phyloP scores from a whole-genome alignment of 176 grass and related monocot species.

The Coix lacrymajobi region DNA sequence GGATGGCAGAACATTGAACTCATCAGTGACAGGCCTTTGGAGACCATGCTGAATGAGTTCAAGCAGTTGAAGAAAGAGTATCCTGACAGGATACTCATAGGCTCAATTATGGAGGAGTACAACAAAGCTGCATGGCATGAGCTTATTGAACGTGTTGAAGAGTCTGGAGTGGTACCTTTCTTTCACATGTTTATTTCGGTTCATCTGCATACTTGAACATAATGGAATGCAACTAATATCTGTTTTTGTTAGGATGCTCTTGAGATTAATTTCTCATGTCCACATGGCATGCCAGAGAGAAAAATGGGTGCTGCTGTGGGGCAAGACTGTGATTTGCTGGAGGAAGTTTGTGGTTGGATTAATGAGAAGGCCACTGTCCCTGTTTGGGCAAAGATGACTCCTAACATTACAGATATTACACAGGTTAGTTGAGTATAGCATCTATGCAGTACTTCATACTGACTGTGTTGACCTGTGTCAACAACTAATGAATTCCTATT shows the following conservation, averaged over 20 bases:
- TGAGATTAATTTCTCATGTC: slow-evolving; percentile 99
- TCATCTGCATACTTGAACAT: neutral
- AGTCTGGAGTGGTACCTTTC: slow-evolving; percentile 54
- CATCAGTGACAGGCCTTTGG: slow-evolving; percentile 91
- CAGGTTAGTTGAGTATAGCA: slow-evolving; percentile 42
- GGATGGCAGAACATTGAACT: slow-evolving; percentile 99
- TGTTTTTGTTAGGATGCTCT: slow-evolving; percentile 61
- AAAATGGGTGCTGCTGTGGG: slow-evolving; percentile 99
- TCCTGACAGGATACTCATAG: slow-evolving; percentile 93
- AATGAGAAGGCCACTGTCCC: slow-evolving; percentile 98
- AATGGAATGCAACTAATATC: slow-evolving; percentile 11
- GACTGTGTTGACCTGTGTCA: neutral
- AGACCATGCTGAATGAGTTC: slow-evolving; percentile 89
- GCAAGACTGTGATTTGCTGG: slow-evolving; percentile 82
- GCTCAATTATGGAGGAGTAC: slow-evolving; percentile 99
- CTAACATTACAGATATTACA: slow-evolving; percentile 96
- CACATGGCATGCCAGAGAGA: slow-evolving; percentile 97
- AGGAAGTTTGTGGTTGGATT: slow-evolving; percentile 90
- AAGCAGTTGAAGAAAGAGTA: slow-evolving; percentile 90
- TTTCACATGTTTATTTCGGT: slow-evolving; percentile 11
- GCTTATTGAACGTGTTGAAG: slow-evolving; percentile 90
- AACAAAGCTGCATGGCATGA: slow-evolving; percentile 95
- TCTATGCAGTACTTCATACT: neutral
- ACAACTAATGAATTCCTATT: neutral
- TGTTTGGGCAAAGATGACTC: slow-evolving; percentile 99